Conservation (phyloP, 768 basidiomycete genomes). For the Pleurotus djamor region DNA sequence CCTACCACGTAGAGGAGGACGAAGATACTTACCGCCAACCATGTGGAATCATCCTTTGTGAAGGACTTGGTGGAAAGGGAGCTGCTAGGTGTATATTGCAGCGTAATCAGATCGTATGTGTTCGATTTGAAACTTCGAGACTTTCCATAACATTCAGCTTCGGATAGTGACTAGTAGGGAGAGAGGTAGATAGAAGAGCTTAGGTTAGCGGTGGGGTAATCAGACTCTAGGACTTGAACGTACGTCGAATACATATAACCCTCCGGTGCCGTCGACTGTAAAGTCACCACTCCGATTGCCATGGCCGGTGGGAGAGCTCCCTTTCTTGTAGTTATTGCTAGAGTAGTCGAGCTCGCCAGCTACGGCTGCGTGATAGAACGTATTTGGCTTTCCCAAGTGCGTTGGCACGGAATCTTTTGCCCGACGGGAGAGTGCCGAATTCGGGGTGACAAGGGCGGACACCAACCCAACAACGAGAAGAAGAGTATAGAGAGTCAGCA, state of each 20-base stretch:
- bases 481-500: neutral
- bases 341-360: neutral
- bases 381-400: neutral
- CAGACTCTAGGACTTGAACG: neutral
- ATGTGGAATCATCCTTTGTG: neutral
- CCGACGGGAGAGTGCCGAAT: neutral
- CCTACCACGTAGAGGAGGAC: neutral
- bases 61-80: neutral
- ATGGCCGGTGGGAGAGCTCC: neutral
- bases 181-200: too few relatives aligned
- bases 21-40: neutral
- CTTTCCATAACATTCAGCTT: neutral
- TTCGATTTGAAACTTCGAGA: neutral
- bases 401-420: neutral
- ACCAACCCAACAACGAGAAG: neutral
- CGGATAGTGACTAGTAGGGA: neutral
- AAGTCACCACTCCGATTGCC: neutral
- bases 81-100: neutral
- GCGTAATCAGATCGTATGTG: neutral
- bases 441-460: neutral
- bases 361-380: neutral
- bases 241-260: neutral
- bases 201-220: too few relatives aligned
- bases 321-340: neutral
- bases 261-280: neutral